phyloP scores from a whole-genome alignment of 352 stramenopile species.

The Blastocystis sp. region DNA sequence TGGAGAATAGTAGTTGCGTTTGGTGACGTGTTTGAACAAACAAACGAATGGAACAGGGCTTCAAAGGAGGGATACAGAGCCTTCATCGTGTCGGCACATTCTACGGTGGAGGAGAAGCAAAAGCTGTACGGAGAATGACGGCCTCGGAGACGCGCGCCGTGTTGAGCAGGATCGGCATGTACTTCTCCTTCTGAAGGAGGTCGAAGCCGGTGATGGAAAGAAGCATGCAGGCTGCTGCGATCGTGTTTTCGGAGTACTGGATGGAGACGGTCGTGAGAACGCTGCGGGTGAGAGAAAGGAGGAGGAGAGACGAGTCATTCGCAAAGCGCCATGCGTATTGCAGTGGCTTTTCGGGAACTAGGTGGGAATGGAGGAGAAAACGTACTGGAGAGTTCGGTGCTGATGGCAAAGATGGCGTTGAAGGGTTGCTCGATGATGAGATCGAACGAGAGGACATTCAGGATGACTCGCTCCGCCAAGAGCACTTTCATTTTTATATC shows the following conservation, averaged over 20 bases:
- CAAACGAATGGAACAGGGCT: slow-evolving; percentile 28
- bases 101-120: not conserved
- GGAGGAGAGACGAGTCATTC: not conserved
- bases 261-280: not conserved
- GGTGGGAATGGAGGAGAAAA: not conserved
- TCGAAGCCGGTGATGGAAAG: slow-evolving; percentile 3
- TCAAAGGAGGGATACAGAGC: slow-evolving; percentile 41
- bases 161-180: not conserved
- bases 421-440: slow-evolving; percentile 45
- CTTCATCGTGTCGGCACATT: slow-evolving; percentile 17
- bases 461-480: slow-evolving; percentile 25
- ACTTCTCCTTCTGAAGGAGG: not conserved
- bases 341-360: not conserved
- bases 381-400: not conserved
- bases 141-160: not conserved
- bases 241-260: slow-evolving; percentile 31
- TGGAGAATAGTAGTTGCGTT: not conserved
- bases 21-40: slow-evolving; percentile 32
- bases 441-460: slow-evolving; percentile 46
- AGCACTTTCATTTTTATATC: slow-evolving; percentile 55
- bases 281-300: not conserved
- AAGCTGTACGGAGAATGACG: not conserved
- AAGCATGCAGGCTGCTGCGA: slow-evolving; percentile 33
- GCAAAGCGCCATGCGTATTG: slow-evolving; percentile 33
- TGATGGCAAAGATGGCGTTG: slow-evolving; percentile 5